phyloP scores from a whole-genome alignment of 345 rosid genomes.

The Lepidium africanum region DNA sequence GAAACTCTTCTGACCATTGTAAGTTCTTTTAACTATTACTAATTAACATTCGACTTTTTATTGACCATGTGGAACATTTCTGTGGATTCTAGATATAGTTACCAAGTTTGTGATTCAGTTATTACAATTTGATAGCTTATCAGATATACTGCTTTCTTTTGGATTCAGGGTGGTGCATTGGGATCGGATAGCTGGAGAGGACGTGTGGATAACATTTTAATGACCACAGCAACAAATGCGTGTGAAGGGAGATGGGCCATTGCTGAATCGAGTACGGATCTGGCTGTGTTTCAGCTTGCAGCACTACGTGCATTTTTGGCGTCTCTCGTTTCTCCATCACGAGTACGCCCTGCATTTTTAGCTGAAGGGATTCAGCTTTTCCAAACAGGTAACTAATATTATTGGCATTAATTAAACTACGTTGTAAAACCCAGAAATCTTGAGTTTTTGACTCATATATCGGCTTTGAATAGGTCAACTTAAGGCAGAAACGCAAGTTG shows the following conservation, averaged over 20 bases:
- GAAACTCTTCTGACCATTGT: conserved; percentile 76
- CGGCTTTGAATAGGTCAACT: conserved; percentile 37
- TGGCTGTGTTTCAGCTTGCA: conserved; percentile 61
- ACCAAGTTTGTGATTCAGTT: background rate
- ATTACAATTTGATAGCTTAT: background rate
- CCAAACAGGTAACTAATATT: conserved; percentile 43
- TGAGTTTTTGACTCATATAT: conserved; percentile 8
- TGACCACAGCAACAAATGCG: conserved; percentile 46
- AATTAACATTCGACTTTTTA: background rate
- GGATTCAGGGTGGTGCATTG: conserved; percentile 60
- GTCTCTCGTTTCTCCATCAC: conserved; percentile 67
- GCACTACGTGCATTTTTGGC: conserved; percentile 65
- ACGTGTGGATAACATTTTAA: conserved; percentile 50
- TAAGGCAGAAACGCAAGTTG: conserved; percentile 47
- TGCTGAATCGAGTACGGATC: conserved; percentile 29
- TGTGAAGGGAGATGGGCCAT: conserved; percentile 49
- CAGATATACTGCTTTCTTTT: background rate
- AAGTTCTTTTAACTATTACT: conserved; percentile 20
- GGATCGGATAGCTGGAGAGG: conserved; percentile 64
- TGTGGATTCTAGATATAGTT: background rate
- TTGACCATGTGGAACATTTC: background rate
- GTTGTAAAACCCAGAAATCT: background rate
- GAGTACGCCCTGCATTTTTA: conserved; percentile 48
- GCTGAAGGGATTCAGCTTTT: conserved; percentile 70
- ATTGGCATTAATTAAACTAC: background rate